Conservation (phyloP, 2,329 filamentous ascomycete genomes). For the Alternaria sp. region DNA sequence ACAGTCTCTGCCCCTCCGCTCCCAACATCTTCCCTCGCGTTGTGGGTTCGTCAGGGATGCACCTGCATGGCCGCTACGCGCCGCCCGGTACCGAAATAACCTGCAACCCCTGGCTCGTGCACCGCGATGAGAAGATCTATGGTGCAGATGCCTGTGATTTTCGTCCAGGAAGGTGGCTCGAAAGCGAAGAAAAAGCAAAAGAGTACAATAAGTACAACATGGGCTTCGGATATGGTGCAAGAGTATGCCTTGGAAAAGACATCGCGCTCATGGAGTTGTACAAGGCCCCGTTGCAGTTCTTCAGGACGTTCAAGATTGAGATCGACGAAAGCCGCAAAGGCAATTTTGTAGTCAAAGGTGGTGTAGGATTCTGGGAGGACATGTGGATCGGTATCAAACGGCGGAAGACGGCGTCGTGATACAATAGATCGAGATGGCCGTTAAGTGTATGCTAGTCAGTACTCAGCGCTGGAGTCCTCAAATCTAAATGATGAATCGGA, state of each 20-base stretch:
- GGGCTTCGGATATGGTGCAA: slow-evolving; percentile 58
- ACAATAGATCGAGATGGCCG: neutral
- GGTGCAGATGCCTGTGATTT: slow-evolving; percentile 36
- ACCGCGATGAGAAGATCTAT: slow-evolving; percentile 38
- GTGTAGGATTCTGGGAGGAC: slow-evolving; percentile 51
- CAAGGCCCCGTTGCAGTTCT: slow-evolving; percentile 53
- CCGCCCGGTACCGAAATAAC: slow-evolving; percentile 38
- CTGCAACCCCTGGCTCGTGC: slow-evolving; percentile 38
- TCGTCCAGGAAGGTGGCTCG: slow-evolving; percentile 39
- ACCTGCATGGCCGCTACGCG: slow-evolving; percentile 42
- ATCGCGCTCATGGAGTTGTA: slow-evolving; percentile 62
- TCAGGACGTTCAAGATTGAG: slow-evolving; percentile 48
- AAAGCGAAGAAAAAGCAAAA: slow-evolving; percentile 47
- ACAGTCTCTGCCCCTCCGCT: slow-evolving; percentile 56
- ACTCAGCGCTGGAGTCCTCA: neutral
- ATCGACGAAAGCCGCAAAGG: slow-evolving; percentile 38
- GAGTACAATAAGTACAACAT: slow-evolving; percentile 57
- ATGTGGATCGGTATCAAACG: slow-evolving; percentile 48
- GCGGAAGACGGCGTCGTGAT: neutral
- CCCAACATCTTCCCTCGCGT: slow-evolving; percentile 60
- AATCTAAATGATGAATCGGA: neutral
- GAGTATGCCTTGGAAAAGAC: slow-evolving; percentile 57
- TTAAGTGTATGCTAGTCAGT: neutral
- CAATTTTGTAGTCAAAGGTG: slow-evolving; percentile 51
- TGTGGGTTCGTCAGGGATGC: slow-evolving; percentile 43